Conservation (phyloP, 768 basidiomycete species). For the Suillus variegatus region DNA sequence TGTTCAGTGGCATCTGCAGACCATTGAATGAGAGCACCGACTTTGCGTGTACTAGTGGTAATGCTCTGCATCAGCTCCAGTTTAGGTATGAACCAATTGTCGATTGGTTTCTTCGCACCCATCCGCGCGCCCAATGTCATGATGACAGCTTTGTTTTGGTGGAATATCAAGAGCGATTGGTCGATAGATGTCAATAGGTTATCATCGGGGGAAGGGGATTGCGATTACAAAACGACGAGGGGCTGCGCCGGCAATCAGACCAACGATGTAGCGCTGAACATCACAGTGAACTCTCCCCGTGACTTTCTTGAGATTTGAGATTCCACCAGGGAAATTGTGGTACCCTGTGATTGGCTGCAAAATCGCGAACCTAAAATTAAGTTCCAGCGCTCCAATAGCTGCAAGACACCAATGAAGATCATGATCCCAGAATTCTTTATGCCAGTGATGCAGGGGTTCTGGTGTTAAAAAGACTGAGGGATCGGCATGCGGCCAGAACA, state of each 20-base stretch:
- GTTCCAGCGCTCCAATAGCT: slow-evolving; percentile 31
- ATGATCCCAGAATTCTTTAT: too few relatives aligned
- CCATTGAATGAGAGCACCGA: too few relatives aligned
- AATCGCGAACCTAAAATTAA: slow-evolving; percentile 38
- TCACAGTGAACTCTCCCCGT: slow-evolving; percentile 41
- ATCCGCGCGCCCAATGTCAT: slow-evolving; percentile 25
- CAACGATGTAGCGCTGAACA: slow-evolving; percentile 35
- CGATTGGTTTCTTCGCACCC: neutral
- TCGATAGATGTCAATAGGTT: slow-evolving; percentile 18
- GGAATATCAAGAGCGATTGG: slow-evolving; percentile 30
- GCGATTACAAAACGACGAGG: slow-evolving; percentile 30
- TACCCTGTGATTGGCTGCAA: slow-evolving; percentile 38
- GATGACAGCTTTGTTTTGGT: slow-evolving; percentile 35
- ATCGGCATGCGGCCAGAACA: too few relatives aligned
- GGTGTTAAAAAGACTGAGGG: too few relatives aligned
- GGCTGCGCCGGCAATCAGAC: slow-evolving; percentile 35
- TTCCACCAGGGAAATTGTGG: slow-evolving; percentile 39
- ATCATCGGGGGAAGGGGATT: slow-evolving; percentile 31
- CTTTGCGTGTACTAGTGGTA: too few relatives aligned
- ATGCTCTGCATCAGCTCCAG: too few relatives aligned
- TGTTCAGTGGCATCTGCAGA: too few relatives aligned
- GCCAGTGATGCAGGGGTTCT: too few relatives aligned
- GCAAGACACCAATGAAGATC: slow-evolving; percentile 33
- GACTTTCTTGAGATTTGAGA: slow-evolving; percentile 42
- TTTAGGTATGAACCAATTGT: too few relatives aligned